Percentiles rank a stretch among this genome's conserved stretches.
phyloP scores from a whole-genome alignment of 1,284 basidiomycete genomes.

The Takashimella tepidaria region DNA sequence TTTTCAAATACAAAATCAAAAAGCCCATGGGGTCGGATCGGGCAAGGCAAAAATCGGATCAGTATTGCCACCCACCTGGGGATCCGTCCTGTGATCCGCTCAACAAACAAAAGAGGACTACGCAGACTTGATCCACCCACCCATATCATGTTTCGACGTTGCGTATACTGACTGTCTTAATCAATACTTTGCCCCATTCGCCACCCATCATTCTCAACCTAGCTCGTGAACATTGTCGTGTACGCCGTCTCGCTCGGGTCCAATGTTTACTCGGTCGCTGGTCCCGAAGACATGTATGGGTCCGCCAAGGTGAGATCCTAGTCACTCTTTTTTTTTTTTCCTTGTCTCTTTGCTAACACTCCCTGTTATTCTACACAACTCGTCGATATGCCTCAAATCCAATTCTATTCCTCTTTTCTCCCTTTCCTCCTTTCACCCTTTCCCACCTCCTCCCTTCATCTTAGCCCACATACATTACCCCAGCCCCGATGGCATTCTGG shows the following conservation, averaged over 20 bases:
- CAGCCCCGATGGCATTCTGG: constrained; percentile 16
- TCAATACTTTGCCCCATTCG: no score
- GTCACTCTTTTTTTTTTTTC: constrained; percentile 76
- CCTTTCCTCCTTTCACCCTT: constrained; percentile 42
- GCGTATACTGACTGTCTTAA: no score
- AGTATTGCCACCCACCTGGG: no score
- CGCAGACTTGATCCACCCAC: no score
- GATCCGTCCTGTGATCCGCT: no score
- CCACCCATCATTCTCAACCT: constrained; percentile 1
- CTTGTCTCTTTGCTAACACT: no score
- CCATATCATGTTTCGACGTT: no score
- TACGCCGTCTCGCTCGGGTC: constrained; percentile 12
- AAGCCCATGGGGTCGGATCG: no score
- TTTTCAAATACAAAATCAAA: no score
- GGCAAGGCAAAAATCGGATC: no score
- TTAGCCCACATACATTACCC: constrained; percentile 17
- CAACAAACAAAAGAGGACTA: no score
- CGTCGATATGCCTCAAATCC: neutral
- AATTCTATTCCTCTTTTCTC: constrained; percentile 51
- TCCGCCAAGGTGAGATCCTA: constrained; percentile 54
- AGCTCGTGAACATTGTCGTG: constrained; percentile 65
- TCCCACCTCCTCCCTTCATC: constrained; percentile 15
- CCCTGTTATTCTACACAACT: constrained; percentile 55
- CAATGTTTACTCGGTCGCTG: constrained; percentile 63
- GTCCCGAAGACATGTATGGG: constrained; percentile 57